These are phyloP conservation scores for Farysia itapuensis DNA, from an alignment of 1,284 basidiomycete genomes.

Conservation along the genomic window DNA sequence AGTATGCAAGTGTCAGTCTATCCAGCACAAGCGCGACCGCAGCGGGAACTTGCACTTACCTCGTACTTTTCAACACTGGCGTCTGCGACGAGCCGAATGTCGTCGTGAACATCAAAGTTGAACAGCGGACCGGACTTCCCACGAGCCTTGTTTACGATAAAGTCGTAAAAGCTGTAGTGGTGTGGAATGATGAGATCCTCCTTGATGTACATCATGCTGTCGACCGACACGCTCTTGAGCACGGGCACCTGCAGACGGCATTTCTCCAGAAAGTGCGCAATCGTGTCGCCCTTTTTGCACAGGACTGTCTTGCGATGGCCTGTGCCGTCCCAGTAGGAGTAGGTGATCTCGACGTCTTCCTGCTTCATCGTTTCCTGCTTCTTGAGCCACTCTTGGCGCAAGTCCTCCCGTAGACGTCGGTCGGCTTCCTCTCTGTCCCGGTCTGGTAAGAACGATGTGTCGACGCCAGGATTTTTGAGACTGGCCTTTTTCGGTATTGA, in stretches of 20 bases:
- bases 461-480: constrained; percentile 90
- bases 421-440: constrained; percentile 91
- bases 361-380: constrained; percentile 85
- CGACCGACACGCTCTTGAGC: constrained; percentile 81
- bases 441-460: constrained; percentile 97
- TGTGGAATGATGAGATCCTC: constrained; percentile 62
- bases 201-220: constrained; percentile 98
- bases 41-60: constrained; percentile 15
- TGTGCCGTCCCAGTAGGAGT: constrained; percentile 97
- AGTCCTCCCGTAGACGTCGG: constrained; percentile 78
- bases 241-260: constrained; percentile 90
- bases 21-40: neutral
- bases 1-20: neutral
- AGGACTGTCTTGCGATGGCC: constrained; percentile 90
- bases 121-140: constrained; percentile 97
- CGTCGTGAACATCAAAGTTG: constrained; percentile 98
- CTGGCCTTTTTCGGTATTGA: constrained; percentile 66
- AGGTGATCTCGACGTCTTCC: constrained; percentile 87
- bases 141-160: constrained; percentile 95
- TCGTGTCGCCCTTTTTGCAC: constrained; percentile 98
- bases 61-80: constrained; percentile 97
- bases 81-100: constrained; percentile 90
- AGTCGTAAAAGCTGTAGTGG: constrained; percentile 98
- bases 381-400: constrained; percentile 85
- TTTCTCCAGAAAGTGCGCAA: constrained; percentile 85